Evolutionary conservation across 148 eudicot species (phyloP).

Genomic region (Amaranthus hypochondriacus): DNA sequence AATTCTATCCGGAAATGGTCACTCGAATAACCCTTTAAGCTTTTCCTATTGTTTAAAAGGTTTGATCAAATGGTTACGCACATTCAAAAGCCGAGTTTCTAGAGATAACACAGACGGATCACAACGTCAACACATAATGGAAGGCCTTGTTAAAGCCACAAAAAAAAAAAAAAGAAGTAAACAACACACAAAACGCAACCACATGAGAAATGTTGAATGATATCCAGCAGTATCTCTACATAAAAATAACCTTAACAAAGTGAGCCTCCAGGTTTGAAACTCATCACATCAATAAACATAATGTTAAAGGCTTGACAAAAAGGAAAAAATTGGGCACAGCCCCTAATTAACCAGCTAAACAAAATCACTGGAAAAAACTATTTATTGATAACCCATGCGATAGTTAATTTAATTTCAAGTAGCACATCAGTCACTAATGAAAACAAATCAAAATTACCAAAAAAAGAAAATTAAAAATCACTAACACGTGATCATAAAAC

Average conservation of each 20-base stretch:
- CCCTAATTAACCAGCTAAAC: not conserved
- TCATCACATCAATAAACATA: not conserved
- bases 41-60: no score
- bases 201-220: not conserved
- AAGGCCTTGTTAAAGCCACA: no score
- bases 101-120: no score
- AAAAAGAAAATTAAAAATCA: not conserved
- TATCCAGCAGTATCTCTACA: not conserved
- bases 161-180: no score
- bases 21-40: no score
- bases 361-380: not conserved
- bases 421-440: not conserved
- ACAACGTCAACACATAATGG: no score
- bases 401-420: not conserved
- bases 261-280: no score
- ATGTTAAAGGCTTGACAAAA: not conserved
- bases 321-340: not conserved
- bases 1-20: no score
- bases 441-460: no score
- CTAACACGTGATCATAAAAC: not conserved
- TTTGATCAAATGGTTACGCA: no score
- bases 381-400: not conserved
- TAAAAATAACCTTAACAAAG: not conserved
- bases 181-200: not conserved
- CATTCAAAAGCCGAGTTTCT: no score